phyloP scores from a whole-genome alignment of 768 basidiomycete species.

The Tulasnella sp. region DNA sequence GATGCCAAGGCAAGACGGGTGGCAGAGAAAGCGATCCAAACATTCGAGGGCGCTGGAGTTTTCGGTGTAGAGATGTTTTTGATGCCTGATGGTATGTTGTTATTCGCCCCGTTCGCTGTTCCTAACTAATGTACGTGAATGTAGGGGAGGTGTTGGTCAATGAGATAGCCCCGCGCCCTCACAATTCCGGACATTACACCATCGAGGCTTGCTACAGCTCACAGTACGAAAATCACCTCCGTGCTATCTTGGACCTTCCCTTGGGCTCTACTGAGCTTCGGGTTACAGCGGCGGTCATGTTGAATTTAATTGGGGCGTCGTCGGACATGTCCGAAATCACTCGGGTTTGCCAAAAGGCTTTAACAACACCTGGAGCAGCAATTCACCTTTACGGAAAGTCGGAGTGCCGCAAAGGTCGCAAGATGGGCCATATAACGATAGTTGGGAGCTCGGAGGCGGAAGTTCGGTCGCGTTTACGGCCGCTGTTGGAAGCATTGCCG shows the following conservation, averaged over 20 bases:
- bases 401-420: constrained; percentile 84
- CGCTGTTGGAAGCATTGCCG: constrained; percentile 71
- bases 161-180: constrained; percentile 97
- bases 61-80: constrained; percentile 99
- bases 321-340: constrained; percentile 57
- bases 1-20: constrained; percentile 63
- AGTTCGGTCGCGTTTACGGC: constrained; percentile 66
- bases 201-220: constrained; percentile 97
- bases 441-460: constrained; percentile 81
- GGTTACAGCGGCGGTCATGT: constrained; percentile 86
- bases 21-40: constrained; percentile 79
- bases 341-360: constrained; percentile 59
- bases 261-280: constrained; percentile 87
- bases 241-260: constrained; percentile 87
- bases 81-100: constrained; percentile 71
- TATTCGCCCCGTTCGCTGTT: background rate
- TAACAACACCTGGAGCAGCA: constrained; percentile 71
- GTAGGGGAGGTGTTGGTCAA: constrained; percentile 77
- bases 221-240: constrained; percentile 96
- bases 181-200: constrained; percentile 98
- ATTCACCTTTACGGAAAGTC: constrained; percentile 96
- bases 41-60: constrained; percentile 85
- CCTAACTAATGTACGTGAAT: background rate
- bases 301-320: constrained; percentile 91
- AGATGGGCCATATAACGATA: constrained; percentile 97